These are phyloP conservation scores for Cokeromyces recurvatus DNA, from an alignment of 371 early-diverging fungal genomes.

Conservation along the genomic window DNA sequence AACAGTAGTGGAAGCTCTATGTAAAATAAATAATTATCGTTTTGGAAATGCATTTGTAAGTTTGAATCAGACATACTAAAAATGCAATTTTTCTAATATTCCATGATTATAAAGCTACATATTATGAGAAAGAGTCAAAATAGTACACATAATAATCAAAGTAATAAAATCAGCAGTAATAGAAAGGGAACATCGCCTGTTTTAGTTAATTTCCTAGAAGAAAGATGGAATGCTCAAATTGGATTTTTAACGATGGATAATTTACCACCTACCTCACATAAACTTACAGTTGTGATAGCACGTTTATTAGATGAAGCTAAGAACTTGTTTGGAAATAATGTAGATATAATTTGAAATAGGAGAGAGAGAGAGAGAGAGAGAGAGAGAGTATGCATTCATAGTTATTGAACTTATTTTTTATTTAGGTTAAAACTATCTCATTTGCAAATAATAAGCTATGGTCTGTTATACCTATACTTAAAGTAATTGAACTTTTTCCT, in stretches of 20 bases:
- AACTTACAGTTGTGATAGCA: conserved; percentile 32
- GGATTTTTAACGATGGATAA: conserved; percentile 51
- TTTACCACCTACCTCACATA: conserved; percentile 31
- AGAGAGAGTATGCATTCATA: no score
- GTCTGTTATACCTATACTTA: conserved; percentile 34
- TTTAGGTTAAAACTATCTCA: conserved; percentile 54
- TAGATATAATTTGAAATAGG: conserved; percentile 3
- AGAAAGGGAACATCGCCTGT: no score
- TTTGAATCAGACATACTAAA: no score
- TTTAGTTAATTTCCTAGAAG: conserved; percentile 41
- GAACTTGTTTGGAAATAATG: conserved; percentile 44
- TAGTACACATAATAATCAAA: no score
- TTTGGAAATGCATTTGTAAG: no score
- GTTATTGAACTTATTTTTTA: no score
- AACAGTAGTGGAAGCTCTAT: conserved; percentile 14
- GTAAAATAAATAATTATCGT: conserved; percentile 25
- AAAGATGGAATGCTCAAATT: conserved; percentile 41
- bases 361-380: not conserved
- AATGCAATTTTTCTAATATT: no score
- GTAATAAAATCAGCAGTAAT: no score
- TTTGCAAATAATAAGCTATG: conserved; percentile 47
- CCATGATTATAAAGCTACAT: no score
- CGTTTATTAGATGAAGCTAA: conserved; percentile 47
- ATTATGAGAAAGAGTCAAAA: no score
- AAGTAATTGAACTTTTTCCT: conserved; percentile 43